Base-by-base conservation (phyloP, 257 asterid species). In the Solanum dulcamara region DNA sequence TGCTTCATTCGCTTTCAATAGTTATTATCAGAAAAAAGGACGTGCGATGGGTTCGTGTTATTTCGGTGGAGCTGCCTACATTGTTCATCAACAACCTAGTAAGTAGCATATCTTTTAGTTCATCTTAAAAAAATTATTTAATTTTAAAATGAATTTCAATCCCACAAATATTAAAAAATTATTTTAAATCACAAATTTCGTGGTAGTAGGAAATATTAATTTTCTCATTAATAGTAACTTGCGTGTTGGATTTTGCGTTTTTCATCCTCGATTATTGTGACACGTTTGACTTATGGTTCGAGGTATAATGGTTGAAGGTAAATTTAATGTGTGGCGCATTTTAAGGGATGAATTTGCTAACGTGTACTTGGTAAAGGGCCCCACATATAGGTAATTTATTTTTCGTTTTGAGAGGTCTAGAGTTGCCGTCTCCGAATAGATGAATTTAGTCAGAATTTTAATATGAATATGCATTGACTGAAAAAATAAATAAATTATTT, bases 1-100 rank as follows among this genome's bases (percentile, higher is more conserved):
- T 84, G 98, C 99, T 0, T 95, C 98, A 44, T 92, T 60, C 10
- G 99, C 99, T 4, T 97, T 97, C 94, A 97, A 97, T 51, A 97
- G 97, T 33, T 97, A 93, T 42, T 97, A 94, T 57, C 98, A 97
- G 91, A 95, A 90, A 90, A 92, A 92, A 80, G 92, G 92, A 0
- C 97, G 99, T 10, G 91, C 89, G 0, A 84, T 84, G 51, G 99
- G 98, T 24, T 88, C 97, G 38, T 97, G 99, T 90, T 93, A 44
- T 24, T 96, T 95, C 53, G 99, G 97, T 85, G 99, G 98, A 85
- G 97, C 97, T 74, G 98, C 91, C 0, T 91, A 88, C 90, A 82
- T 89, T 68, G 93, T 93, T 48, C 88, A 96, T 4, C 93, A 92
- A 30, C 94, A 89, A 10, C 99, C 99, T 1, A 94, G 99, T 97